phyloP scores from a whole-genome alignment of 169 alveolate species.

The Cyclospora cayetanensis region DNA sequence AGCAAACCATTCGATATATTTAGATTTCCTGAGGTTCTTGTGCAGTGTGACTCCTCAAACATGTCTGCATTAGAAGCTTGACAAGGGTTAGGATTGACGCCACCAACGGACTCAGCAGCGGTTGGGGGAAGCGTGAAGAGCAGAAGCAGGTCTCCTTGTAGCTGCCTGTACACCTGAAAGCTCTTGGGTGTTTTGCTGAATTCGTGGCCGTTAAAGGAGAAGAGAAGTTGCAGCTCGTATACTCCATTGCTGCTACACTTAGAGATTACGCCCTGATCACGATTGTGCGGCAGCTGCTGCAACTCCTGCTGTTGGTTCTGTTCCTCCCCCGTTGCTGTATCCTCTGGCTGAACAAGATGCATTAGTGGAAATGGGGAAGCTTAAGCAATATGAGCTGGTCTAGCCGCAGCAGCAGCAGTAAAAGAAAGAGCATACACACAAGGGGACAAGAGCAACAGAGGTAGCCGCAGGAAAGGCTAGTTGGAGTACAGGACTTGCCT shows the following conservation, averaged over 20 bases:
- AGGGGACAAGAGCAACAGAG: too few species aligned
- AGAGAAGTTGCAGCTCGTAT: neutral
- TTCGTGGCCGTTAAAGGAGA: neutral
- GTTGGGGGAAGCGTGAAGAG: neutral
- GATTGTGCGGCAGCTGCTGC: neutral
- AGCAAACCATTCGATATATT: too few species aligned
- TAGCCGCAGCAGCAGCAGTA: neutral
- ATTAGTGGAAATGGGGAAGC: neutral
- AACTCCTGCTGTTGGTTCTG: neutral
- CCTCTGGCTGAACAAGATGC: neutral
- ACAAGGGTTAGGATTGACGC: neutral
- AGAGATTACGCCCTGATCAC: neutral
- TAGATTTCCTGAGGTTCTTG: neutral
- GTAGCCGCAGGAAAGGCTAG: neutral
- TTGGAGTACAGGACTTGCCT: neutral
- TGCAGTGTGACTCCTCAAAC: neutral
- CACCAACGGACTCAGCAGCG: neutral
- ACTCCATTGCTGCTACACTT: neutral
- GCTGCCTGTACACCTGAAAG: slow-evolving; percentile 4
- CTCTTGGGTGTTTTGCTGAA: neutral
- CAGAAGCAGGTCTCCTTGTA: neutral
- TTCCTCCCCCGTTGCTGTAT: neutral
- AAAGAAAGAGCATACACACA: neutral
- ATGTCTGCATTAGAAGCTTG: neutral
- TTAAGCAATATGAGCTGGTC: neutral